Base-by-base conservation (phyloP, 495 filamentous ascomycete species). In the Penicillium parvum region DNA sequence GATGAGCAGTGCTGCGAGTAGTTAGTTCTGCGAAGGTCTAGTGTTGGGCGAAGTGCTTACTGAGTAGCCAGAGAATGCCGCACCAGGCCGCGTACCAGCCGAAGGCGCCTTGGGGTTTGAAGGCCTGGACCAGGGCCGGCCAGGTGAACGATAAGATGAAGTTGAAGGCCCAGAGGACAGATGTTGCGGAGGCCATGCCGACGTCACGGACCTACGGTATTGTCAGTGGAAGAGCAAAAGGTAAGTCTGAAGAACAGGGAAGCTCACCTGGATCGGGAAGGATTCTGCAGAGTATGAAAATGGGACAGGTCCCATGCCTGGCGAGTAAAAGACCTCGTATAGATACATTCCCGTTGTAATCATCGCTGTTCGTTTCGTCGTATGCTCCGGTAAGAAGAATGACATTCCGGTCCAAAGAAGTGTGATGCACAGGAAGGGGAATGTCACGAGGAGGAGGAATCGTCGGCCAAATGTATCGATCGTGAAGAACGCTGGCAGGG, bases 381-480 rank as follows among this genome's bases (percentile, higher is more conserved):
- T 66, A 8, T 45, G 41, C 0, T 48, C 37, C 11, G 54, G 25
- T 10, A 70, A 64, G 28, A 82, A 74, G 52, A 77, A 79, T 7
- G 73, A 79, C 40, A 85, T 72, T 7, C 77, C 80, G 2, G 77
- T 66, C 36, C 73, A 73, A 8, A 86, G 57, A 6, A 84, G 68
- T 16, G 67, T 77, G 49, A 79, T 66, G 2, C 73, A 68, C 50
- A 85, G 73, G 44, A 79, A 75, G 1, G 81, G 82, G 53, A 84
- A 81, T 0, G 82, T 83, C 47, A 80, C 77, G 1, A 84, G 66
- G 4, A 85, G 67, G n/a, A 85, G 59, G 18, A 75, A 72, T 5
- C 81, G 75, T 6, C 81, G 71, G 3, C 80, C 81, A 53, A 74
- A 83, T 3, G 78, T 84, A 53, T 83, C 79, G 35, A 83, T 84